Evolutionary conservation across 306 rosid species (phyloP), one percentile per base, ranked within the genome.

Genomic region (Cucumis cinereus): DNA sequence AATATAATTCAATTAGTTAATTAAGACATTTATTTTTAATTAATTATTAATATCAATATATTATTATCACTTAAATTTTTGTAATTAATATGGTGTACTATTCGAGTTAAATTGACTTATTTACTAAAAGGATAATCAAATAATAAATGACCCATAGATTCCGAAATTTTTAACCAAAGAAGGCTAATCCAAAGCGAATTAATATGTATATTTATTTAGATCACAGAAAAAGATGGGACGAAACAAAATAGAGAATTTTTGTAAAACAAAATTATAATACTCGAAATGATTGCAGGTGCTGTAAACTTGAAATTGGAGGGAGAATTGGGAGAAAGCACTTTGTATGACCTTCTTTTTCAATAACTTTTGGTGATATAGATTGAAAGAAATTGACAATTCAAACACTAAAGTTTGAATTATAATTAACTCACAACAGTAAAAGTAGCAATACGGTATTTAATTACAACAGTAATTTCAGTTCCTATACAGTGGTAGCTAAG

Each of bases 301-400:
- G 47, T 13, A 22, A 68, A 12, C 19, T 10, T 22, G 58, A 23
- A 70, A 70, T 45, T 70, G 40, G 75, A 70, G 33, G 75, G 57
- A 8, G 57, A 70, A 45, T 45, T 45, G 52, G 52, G 52, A 12
- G 2, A 12, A 70, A 70, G 57, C 57, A 8, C 22, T 38, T n/a
- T n/a, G 30, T 30, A 35, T 63, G 8, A 35, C 71, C 12, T 22
- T 68, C 75, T 45, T 70, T 70, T 70, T 70, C 75, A 70, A 45
- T 70, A 3, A 47, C 75, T 70, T 70, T 43, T 43, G 20, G 57
- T 69, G 74, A 66, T 63, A 38, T 66, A n/a, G 74, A 69, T 23
- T 45, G 55, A 69, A 64, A 68, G 17, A 23, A 7, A 67, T 20
- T 69, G 53, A 69, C 36, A 13, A 41, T 69, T 43, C 74, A 28